Conservation (phyloP, 495 filamentous ascomycete genomes). For the Apiosordaria backusii region DNA sequence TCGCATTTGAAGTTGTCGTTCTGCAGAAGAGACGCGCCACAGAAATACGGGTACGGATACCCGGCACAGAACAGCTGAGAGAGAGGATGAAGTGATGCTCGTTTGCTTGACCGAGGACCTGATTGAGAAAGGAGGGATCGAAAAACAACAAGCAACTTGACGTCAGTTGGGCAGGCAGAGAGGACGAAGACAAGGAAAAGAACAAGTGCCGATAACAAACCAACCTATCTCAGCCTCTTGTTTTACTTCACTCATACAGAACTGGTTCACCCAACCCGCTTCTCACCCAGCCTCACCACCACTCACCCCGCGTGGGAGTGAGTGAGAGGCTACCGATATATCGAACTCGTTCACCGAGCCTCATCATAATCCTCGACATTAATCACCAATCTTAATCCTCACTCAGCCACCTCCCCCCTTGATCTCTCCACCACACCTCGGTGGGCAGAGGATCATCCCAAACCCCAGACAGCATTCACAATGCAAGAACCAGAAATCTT, state of each 20-base stretch:
- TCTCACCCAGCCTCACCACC: not conserved
- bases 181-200: not conserved
- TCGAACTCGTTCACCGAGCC: not conserved
- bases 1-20: not conserved
- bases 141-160: not conserved
- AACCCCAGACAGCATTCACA: too few species aligned
- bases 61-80: not conserved
- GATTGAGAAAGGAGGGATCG: not conserved
- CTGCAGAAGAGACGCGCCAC: not conserved
- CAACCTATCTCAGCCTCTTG: not conserved
- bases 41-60: not conserved
- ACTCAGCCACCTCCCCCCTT: not conserved
- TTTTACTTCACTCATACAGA: not conserved
- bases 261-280: not conserved
- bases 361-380: not conserved
- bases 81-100: not conserved
- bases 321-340: not conserved
- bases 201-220: not conserved
- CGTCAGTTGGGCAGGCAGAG: not conserved
- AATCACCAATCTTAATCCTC: not conserved
- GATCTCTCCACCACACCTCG: not conserved
- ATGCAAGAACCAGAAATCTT: slow-evolving; percentile 40
- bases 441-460: not conserved
- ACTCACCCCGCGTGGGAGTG: not conserved
- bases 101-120: not conserved